Evolutionary conservation across 495 filamentous ascomycete species (phyloP).

Genomic region (Hypoxylon crocopeplum): DNA sequence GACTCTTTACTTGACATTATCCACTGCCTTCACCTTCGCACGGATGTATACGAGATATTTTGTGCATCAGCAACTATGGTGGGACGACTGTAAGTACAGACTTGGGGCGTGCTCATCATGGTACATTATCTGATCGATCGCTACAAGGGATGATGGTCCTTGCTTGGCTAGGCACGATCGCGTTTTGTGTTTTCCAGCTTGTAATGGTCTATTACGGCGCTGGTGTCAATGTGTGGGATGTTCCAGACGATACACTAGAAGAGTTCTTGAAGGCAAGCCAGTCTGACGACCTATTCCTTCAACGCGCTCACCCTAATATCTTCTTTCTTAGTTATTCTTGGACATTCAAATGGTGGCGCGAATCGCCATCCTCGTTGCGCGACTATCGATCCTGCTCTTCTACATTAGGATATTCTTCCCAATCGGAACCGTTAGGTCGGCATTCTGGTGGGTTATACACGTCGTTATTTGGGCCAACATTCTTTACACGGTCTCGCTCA

Average conservation of each 20-base stretch:
- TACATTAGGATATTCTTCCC: slow-evolving; percentile 50
- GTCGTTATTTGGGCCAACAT: slow-evolving; percentile 22
- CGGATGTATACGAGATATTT: slow-evolving; percentile 17
- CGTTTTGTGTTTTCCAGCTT: slow-evolving; percentile 10
- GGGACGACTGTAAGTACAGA: slow-evolving; percentile 27
- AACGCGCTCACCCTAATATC: background rate
- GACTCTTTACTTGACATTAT: slow-evolving; percentile 13
- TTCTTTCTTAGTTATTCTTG: slow-evolving; percentile 6
- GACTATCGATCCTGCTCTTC: slow-evolving; percentile 45
- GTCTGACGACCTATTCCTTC: background rate
- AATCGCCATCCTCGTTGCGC: slow-evolving; percentile 47
- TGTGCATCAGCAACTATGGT: slow-evolving; percentile 27
- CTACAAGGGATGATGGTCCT: slow-evolving; percentile 19
- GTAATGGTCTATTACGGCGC: slow-evolving; percentile 14
- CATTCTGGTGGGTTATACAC: slow-evolving; percentile 27
- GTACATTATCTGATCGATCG: background rate
- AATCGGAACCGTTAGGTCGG: slow-evolving; percentile 7
- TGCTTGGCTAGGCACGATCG: slow-evolving; percentile 17
- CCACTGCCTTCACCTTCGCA: slow-evolving; percentile 14
- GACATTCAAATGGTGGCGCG: slow-evolving; percentile 46
- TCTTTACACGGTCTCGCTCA: slow-evolving; percentile 21
- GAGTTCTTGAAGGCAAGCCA: slow-evolving; percentile 11
- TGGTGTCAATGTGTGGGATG: slow-evolving; percentile 22
- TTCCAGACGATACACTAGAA: background rate
- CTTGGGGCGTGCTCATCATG: background rate